Evolutionary conservation across 1,139 yeast species (phyloP), one percentile per base, ranked within the genome.

Genomic region (Diutina ranongensis): DNA sequence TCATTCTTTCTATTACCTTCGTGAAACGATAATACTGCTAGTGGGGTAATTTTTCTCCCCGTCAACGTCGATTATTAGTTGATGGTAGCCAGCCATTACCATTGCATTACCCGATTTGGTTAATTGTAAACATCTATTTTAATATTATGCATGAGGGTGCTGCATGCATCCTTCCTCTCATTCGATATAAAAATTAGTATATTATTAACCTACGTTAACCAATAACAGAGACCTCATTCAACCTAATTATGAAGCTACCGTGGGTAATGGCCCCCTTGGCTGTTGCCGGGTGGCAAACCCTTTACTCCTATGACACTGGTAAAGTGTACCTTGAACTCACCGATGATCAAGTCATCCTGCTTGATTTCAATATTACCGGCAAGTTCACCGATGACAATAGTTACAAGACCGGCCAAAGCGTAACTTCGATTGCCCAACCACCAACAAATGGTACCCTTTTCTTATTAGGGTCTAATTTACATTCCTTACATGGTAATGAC

Each of bases 321-420:
- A 58, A 55, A 46, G 54, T 66, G 8, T 70, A 67, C 49, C 49
- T 69, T 22, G 69, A 65, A 48, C 56, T 70, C 44, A 55, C 57
- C 21, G 65, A 68, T 50, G 61, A 68, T 52, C 71, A 67, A 36
- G 54, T 70, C 40, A 56, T 69, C 10, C 49, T 60, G 2, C 50
- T 70, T 28, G 60, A 67, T 49, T 68, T 68, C 49, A 62, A 68
- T 9, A 57, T 68, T 16, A 50, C 63, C 25, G 73, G 72, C 2
- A 19, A 48, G 25, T 36, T 38, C 3, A 34, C 40, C 32, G 28
- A 47, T 4, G 41, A 45, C 19, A 44, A 34, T 12, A 38, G 40
- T 33, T 45, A 47, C 58, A 40, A 45, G 25, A 44, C 46, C n/a
- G 46, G 47, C 31, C 53, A 52, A 44, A 27, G 21, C 12, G 33